phyloP scores from a whole-genome alignment of 768 basidiomycete genomes.

The Tricholoma flavovirens region DNA sequence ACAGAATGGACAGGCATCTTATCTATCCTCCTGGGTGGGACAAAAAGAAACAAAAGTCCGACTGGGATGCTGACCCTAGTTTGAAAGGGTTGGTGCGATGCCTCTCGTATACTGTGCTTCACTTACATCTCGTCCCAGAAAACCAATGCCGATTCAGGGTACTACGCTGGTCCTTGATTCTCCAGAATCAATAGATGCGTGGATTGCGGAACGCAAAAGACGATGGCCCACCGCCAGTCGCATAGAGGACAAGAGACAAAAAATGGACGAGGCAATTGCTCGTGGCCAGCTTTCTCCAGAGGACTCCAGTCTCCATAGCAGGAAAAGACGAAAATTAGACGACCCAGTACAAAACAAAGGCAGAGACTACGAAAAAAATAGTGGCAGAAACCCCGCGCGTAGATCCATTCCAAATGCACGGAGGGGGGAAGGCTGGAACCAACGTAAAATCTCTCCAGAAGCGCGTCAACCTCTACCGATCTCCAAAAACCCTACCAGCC shows the following conservation, averaged over 20 bases:
- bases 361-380: conserved; percentile 7
- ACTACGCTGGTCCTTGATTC: conserved; percentile 74
- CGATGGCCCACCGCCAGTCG: conserved; percentile 72
- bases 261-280: conserved; percentile 71
- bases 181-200: conserved; percentile 74
- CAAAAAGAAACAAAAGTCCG: conserved; percentile 42
- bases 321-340: conserved; percentile 38
- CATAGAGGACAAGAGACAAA: conserved; percentile 77
- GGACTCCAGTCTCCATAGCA: conserved; percentile 33
- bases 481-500: neutral
- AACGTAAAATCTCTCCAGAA: neutral
- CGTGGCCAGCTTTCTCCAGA: conserved; percentile 64
- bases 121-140: conserved; percentile 34
- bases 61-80: conserved; percentile 82
- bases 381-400: conserved; percentile 8
- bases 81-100: conserved; percentile 57
- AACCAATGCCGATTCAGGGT: conserved; percentile 70
- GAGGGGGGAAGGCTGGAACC: neutral
- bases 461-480: neutral
- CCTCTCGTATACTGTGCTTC: conserved; percentile 3
- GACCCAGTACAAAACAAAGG: neutral
- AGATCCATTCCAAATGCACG: conserved; percentile 7
- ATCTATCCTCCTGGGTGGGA: conserved; percentile 76
- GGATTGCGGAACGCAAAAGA: conserved; percentile 86
- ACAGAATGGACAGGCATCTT: conserved; percentile 89